Base-by-base conservation (phyloP, 306 rosid species). In the Pyrus pyrifolia region DNA sequence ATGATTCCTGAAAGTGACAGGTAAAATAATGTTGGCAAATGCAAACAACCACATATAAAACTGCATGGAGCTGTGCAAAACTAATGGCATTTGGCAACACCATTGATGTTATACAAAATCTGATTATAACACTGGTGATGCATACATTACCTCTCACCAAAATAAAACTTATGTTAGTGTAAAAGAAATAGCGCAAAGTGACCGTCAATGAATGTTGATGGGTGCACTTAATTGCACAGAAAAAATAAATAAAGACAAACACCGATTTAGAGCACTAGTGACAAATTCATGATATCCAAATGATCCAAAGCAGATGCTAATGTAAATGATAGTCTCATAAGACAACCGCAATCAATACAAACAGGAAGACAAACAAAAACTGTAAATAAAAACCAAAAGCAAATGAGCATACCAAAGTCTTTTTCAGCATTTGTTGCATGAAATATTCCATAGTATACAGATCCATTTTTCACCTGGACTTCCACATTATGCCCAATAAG, bases 401-500 rank as follows among this genome's bases (percentile, higher is more conserved):
- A 75, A 75, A 42, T 68, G 68, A 82, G 73, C 88, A 66, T 92
- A 92, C 99, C 99, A 86, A 89, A 90, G 76, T 95, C 98, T 81
- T 84, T 87, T 52, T 89, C 98, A 63, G 89, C 62, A 70, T 85
- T 85, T 73, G 92, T 84, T 68, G 95, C 89, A 84, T 95, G 96
- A 86, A 92, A 95, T 83, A 95, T 87, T 84, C 98, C 98, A 77
- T 93, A 85, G 88, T 90, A 95, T 68, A 86, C 74, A 79, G 92
- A 89, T 81, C 98, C 98, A 84, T 87, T 88, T 85, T 90, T 90
- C 83, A 92, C 91, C 87, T 89, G 98, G 78, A 88, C 98, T 68
- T 95, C 96, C 79, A 95, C 98, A 27, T 90, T 93, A n/a, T 92
- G 92, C 78, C 98, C 98, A 87, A 95, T 80, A 78, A 89, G 86